Percentiles rank a stretch among this genome's conserved stretches.
These are phyloP conservation scores for Tulasnella sp. DNA, from an alignment of 768 basidiomycete genomes.

Conservation along the genomic window DNA sequence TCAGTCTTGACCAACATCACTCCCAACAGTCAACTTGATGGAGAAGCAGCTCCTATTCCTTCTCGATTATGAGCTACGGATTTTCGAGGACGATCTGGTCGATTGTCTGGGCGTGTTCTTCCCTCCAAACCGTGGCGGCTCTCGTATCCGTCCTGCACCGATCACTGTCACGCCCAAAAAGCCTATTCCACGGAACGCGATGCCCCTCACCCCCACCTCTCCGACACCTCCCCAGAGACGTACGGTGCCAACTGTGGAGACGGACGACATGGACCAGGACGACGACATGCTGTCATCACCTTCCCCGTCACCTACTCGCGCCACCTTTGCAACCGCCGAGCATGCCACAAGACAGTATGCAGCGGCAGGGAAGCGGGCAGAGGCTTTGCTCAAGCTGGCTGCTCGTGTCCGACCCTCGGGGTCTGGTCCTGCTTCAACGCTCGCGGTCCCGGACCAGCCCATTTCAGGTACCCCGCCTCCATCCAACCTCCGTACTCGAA, in stretches of 20 bases:
- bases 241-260: not conserved
- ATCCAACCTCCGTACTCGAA: not conserved
- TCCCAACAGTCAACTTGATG: slow-evolving; percentile 70
- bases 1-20: slow-evolving; percentile 19
- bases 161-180: slow-evolving; percentile 2
- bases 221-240: slow-evolving; percentile 14
- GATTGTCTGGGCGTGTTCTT: slow-evolving; percentile 44
- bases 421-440: not conserved
- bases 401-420: not conserved
- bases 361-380: not conserved
- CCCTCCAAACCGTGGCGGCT: slow-evolving; percentile 9
- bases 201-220: slow-evolving; percentile 17
- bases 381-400: slow-evolving; percentile 1
- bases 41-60: slow-evolving; percentile 89
- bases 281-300: slow-evolving; percentile 3
- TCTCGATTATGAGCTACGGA: slow-evolving; percentile 85
- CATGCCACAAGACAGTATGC: not conserved
- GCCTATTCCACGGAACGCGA: not conserved
- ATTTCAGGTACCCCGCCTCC: no score
- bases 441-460: no score
- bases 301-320: slow-evolving; percentile 12
- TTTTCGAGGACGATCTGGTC: slow-evolving; percentile 68
- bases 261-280: slow-evolving; percentile 8
- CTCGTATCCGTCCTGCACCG: slow-evolving; percentile 1
- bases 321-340: slow-evolving; percentile 10